These are phyloP conservation scores for Thelephora terrestris DNA, from an alignment of 1,284 basidiomycete species.

Conservation along the genomic window DNA sequence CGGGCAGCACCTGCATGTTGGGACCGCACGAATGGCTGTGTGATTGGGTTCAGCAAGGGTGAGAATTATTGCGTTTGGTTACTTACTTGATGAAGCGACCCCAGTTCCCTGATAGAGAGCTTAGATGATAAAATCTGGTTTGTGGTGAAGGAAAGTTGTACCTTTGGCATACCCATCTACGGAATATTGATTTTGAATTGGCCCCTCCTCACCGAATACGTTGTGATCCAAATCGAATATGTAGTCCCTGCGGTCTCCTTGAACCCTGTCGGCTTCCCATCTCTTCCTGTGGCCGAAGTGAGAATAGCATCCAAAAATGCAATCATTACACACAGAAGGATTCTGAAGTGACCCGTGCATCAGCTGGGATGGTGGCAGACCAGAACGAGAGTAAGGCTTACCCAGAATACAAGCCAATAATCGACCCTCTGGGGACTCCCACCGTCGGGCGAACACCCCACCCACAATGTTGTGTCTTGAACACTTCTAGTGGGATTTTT, in stretches of 20 bases:
- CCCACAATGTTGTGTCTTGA: constrained; percentile 23
- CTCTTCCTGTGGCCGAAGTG: constrained; percentile 18
- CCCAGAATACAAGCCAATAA: constrained; percentile 58
- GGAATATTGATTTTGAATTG: constrained; percentile 23
- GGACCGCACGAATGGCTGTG: constrained; percentile 56
- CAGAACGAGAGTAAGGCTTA: constrained; percentile 18
- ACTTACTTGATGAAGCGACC: constrained; percentile 61
- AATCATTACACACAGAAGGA: constrained; percentile 16
- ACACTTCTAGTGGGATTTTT: constrained; percentile 26
- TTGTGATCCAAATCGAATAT: constrained; percentile 50
- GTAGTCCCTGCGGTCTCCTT: constrained; percentile 29
- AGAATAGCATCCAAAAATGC: background rate
- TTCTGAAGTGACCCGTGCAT: constrained; percentile 9
- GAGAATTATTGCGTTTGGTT: background rate
- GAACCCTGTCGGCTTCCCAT: constrained; percentile 29
- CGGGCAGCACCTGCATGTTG: constrained; percentile 44
- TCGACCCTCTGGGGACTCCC: constrained; percentile 37
- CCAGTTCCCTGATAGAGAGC: constrained; percentile 47
- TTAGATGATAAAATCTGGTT: constrained; percentile 3
- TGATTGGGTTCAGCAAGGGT: background rate
- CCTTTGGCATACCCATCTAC: constrained; percentile 42
- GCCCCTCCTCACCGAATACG: constrained; percentile 19
- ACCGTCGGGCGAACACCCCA: constrained; percentile 29
- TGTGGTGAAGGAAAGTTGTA: constrained; percentile 16
- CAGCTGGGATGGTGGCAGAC: background rate